Evolutionary conservation across 2,329 filamentous ascomycete species (phyloP).

Genomic region (Lachnellula arida): DNA sequence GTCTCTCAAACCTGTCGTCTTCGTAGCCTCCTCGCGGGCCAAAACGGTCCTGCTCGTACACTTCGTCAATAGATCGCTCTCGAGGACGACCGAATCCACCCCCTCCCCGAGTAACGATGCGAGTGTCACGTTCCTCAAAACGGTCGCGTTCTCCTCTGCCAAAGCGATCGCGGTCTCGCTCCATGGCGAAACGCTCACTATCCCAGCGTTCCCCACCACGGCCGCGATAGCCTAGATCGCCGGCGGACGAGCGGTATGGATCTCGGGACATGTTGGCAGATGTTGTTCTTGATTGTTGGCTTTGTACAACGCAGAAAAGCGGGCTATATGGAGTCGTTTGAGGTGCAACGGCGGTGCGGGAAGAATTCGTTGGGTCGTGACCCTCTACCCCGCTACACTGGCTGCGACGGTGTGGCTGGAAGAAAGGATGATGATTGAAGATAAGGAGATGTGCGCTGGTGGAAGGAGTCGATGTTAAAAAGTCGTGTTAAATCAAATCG

Average conservation of each 20-base stretch:
- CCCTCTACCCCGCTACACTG: conserved; percentile 3
- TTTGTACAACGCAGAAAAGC: conserved; percentile 1
- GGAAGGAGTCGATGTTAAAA: background rate
- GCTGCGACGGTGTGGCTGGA: background rate
- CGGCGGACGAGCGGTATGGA: conserved; percentile 32
- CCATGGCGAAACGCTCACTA: conserved; percentile 46
- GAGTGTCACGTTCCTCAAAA: conserved; percentile 47
- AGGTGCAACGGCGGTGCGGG: background rate
- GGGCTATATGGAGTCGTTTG: background rate
- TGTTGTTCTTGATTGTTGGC: background rate
- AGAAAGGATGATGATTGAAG: background rate
- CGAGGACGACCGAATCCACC: conserved; percentile 31
- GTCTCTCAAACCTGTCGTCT: conserved; percentile 34
- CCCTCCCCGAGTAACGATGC: conserved; percentile 35
- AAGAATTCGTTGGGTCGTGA: background rate
- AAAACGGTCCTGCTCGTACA: conserved; percentile 46
- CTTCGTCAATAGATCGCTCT: conserved; percentile 46
- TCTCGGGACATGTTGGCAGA: conserved; percentile 26
- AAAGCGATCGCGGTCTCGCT: conserved; percentile 42
- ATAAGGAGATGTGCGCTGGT: background rate
- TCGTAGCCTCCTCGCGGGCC: conserved; percentile 26
- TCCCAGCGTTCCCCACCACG: conserved; percentile 44
- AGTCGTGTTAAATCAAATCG: background rate
- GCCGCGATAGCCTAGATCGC: conserved; percentile 34
- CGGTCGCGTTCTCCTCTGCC: conserved; percentile 31